A percentile compares a stretch with the other conserved stretches of the same genome.
These are phyloP conservation scores for Bruguiera parviflora DNA, from an alignment of 345 rosid genomes.

Conservation along the genomic window DNA sequence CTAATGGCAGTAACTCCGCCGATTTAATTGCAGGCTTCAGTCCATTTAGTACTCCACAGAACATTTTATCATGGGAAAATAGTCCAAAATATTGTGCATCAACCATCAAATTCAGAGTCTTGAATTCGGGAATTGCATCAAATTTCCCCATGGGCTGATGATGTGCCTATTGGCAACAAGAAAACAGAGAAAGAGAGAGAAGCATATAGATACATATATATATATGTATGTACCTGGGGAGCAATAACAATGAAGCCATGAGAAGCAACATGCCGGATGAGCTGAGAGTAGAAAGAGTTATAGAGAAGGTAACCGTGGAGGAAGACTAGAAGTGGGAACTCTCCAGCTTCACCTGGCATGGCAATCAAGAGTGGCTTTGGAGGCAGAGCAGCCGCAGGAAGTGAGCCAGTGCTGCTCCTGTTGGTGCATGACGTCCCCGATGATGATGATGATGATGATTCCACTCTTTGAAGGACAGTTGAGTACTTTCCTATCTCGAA, in stretches of 20 bases:
- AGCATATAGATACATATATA: no score
- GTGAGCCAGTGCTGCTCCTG: neutral
- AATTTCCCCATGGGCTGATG: no score
- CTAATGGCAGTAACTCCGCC: no score
- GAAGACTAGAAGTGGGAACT: slow-evolving; percentile 61
- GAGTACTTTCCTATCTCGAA: slow-evolving; percentile 45
- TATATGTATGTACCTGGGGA: slow-evolving; percentile 54
- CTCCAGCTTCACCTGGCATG: slow-evolving; percentile 57
- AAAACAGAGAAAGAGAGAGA: neutral
- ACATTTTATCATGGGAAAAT: no score
- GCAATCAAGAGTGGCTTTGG: slow-evolving; percentile 74
- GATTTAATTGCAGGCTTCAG: no score
- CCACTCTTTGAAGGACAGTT: slow-evolving; percentile 37
- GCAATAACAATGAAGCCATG: slow-evolving; percentile 87
- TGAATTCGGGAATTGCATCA: no score
- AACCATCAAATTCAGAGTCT: no score
- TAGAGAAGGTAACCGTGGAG: slow-evolving; percentile 83
- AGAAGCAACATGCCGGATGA: slow-evolving; percentile 77
- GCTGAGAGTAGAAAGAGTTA: slow-evolving; percentile 86
- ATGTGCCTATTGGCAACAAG: neutral
- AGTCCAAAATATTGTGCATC: no score
- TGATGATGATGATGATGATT: slow-evolving; percentile 1
- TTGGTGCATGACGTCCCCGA: slow-evolving; percentile 14
- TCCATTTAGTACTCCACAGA: no score
- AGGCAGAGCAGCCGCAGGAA: slow-evolving; percentile 31